Evolutionary conservation across 106 monocot genomes (phyloP).

Genomic region (Dendrobium nobile): DNA sequence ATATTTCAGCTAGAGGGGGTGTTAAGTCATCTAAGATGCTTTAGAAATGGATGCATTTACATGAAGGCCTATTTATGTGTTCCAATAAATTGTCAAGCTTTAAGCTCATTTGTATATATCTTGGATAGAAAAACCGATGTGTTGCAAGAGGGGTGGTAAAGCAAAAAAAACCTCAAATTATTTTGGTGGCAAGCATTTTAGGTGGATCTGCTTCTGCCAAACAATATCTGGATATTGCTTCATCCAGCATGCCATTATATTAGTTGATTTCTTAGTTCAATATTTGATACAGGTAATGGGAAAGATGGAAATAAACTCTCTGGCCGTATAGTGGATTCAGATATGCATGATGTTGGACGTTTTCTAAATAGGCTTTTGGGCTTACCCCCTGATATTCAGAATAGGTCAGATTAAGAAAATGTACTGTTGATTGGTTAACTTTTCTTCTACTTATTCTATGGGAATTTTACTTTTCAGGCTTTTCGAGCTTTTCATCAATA

Average conservation of each 20-base stretch:
- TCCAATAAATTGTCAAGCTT: neutral
- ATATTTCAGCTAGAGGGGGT: neutral
- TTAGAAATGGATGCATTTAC: neutral
- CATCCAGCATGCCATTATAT: neutral
- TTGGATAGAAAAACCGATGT: neutral
- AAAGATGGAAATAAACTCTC: conserved; percentile 66
- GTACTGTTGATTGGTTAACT: neutral
- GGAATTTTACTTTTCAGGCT: conserved; percentile 40
- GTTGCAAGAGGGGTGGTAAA: too few relatives aligned
- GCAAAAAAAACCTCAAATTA: too few relatives aligned
- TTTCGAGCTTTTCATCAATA: conserved; percentile 81
- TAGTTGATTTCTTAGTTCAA: neutral
- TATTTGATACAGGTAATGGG: conserved; percentile 53
- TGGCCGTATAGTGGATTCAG: conserved; percentile 90
- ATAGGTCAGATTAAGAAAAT: conserved; percentile 36
- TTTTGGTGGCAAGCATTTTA: too few relatives aligned
- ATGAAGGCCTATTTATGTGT: neutral
- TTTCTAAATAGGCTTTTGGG: conserved; percentile 94
- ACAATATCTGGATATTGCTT: neutral
- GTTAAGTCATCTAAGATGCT: conserved; percentile 2
- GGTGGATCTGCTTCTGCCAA: neutral
- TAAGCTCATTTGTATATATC: neutral
- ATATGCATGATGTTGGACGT: conserved; percentile 99
- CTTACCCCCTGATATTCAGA: conserved; percentile 86
- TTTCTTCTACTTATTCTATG: neutral